These are phyloP conservation scores for Parascedosporium putredinis DNA, from an alignment of 2,329 filamentous ascomycete species.

Conservation along the genomic window DNA sequence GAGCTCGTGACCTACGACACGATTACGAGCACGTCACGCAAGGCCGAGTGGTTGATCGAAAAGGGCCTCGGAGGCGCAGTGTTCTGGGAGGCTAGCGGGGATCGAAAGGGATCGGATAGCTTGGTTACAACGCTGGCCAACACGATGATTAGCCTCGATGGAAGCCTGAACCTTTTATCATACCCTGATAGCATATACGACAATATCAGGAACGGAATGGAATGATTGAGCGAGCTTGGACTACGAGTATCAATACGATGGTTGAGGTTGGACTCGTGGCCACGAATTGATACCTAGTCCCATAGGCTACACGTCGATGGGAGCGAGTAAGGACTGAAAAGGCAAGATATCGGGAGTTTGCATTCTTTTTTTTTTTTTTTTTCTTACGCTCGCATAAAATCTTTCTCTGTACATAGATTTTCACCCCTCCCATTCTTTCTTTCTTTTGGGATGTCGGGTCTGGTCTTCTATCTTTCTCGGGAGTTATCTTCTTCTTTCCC, in stretches of 20 bases:
- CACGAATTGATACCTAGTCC: too few relatives aligned
- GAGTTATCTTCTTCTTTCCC: too few relatives aligned
- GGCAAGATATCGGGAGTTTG: too few relatives aligned
- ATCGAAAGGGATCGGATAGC: slow-evolving; percentile 41
- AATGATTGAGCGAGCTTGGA: too few relatives aligned
- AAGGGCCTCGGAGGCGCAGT: slow-evolving; percentile 62
- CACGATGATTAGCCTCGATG: slow-evolving; percentile 37
- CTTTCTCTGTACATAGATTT: background rate
- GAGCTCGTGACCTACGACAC: slow-evolving; percentile 65
- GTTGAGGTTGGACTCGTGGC: too few relatives aligned
- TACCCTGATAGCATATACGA: slow-evolving; percentile 48
- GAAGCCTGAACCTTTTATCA: slow-evolving; percentile 37
- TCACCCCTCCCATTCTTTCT: too few relatives aligned
- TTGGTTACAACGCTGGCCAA: slow-evolving; percentile 44
- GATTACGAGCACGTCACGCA: slow-evolving; percentile 43
- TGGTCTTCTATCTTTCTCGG: too few relatives aligned
- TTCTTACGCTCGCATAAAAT: too few relatives aligned
- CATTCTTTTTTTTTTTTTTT: too few relatives aligned
- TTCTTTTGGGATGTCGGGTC: background rate
- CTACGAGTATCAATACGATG: too few relatives aligned
- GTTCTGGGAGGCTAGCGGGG: slow-evolving; percentile 76
- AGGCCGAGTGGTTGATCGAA: slow-evolving; percentile 52
- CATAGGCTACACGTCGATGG: too few relatives aligned
- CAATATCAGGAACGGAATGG: slow-evolving; percentile 38
- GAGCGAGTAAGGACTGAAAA: too few relatives aligned